Base-by-base conservation (phyloP, 2,329 filamentous ascomycete genomes). In the Pseudocercospora pini-densiflorae region DNA sequence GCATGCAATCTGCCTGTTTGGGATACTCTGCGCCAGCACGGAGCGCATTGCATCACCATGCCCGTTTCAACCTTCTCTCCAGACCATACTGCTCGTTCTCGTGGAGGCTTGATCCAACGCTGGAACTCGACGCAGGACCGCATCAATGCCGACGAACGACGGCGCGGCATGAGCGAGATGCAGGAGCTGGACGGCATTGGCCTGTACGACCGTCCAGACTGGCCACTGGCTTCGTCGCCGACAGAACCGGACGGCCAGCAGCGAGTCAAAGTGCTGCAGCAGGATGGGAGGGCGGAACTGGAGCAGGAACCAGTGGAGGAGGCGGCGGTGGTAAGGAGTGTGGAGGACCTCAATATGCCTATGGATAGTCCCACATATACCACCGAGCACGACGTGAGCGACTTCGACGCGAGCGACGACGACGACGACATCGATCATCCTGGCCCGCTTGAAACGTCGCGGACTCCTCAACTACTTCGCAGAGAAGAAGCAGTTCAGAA, bases 151-250 rank as follows among this genome's bases (percentile, higher is more conserved):
- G 73, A 76, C 63, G 73, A 75, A 61, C 70, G 72, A 49, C 69
- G 70, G 51, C 66, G 66, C 58, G 74, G 67, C 63, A 68, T 70
- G 62, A 70, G 60, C 31, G 63, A 68, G 31, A 72, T 73, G 51
- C 68, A 69, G 59, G 75, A 77, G 69, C 71, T 75, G 70, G 72
- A 75, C 63, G 74, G 73, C 24, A 73, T 71, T 16, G 73, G 70
- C 29, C 49, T 75, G 61, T 66, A 76, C 63, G 71, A 76, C 45
- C 64, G 71, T 49, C 64, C 66, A 53, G 69, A 76, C 62, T 76
- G 75, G 75, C 75, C 74, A 31, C 64, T 76, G 57, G 27, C 65
- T 16, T 55, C 67, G 55, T 54, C 61, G 33, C 21, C 62, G 55
- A 53, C 47, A 24, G 47, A 55, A 7, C n/a, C 47, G 9, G 27